Conservation (phyloP, 2,329 filamentous ascomycete species). For the Verticillium dahliae region DNA sequence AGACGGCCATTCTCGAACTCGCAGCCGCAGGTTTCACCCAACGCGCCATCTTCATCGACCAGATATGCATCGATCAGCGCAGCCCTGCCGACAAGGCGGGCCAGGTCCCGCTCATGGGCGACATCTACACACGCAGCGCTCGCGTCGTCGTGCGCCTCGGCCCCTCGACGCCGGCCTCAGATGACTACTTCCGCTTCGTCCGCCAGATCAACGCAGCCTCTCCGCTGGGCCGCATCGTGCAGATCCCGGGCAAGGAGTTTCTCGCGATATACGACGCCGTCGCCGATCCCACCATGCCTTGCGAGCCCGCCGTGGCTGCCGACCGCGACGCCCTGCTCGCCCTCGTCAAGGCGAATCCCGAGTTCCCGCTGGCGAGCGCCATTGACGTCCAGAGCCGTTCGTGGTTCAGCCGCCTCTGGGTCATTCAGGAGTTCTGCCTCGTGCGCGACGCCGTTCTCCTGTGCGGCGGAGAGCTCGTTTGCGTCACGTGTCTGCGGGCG, state of each 20-base stretch:
- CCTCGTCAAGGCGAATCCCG: constrained; percentile 14
- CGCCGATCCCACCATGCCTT: constrained; percentile 14
- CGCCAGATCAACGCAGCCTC: neutral
- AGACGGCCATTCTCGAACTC: constrained; percentile 18
- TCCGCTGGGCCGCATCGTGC: neutral
- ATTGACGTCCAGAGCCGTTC: constrained; percentile 18
- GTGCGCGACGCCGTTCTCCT: constrained; percentile 7
- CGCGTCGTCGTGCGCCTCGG: constrained; percentile 5
- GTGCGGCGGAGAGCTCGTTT: constrained; percentile 9
- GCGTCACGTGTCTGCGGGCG: constrained; percentile 11
- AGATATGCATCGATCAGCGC: constrained; percentile 7
- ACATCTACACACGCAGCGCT: neutral
- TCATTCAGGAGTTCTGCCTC: constrained; percentile 23
- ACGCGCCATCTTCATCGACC: constrained; percentile 1
- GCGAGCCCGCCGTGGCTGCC: constrained; percentile 10
- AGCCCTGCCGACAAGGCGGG: constrained; percentile 1
- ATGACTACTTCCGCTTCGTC: neutral
- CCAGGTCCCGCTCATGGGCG: constrained; percentile 2
- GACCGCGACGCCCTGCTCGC: constrained; percentile 20
- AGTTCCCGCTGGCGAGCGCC: constrained; percentile 19
- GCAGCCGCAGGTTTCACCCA: neutral
- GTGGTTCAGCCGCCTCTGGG: constrained; percentile 27
- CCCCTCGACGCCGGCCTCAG: constrained; percentile 12
- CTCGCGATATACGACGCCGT: constrained; percentile 21
- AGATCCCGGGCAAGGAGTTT: constrained; percentile 7